Evolutionary conservation across 148 eudicot species (phyloP).

Genomic region (Fagopyrum esculentum): DNA sequence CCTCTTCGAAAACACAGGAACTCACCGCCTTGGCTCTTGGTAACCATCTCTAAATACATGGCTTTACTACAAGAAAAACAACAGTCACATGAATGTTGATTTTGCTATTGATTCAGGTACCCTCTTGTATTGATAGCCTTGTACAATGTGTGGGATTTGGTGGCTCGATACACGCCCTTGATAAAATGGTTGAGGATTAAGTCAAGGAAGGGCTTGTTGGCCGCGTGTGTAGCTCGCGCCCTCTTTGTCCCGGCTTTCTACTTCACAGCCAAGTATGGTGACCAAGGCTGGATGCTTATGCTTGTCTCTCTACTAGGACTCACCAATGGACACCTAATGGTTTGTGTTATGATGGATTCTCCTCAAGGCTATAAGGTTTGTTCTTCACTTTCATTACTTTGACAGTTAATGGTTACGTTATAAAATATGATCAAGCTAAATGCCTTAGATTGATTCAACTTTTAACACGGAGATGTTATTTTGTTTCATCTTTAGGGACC

Average conservation of each 20-base stretch:
- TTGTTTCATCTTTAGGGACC: conserved; percentile 41
- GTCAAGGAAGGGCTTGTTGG: conserved; percentile 40
- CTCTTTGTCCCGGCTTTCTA: conserved; percentile 54
- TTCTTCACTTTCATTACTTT: no score
- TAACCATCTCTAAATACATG: no score
- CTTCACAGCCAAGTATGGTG: conserved; percentile 70
- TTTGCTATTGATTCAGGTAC: conserved; percentile 13
- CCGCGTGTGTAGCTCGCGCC: conserved; percentile 33
- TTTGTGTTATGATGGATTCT: conserved; percentile 60
- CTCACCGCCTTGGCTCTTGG: conserved; percentile 50
- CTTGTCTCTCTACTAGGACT: conserved; percentile 54
- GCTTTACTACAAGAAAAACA: no score
- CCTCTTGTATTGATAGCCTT: conserved; percentile 54
- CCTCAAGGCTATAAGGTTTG: conserved; percentile 68
- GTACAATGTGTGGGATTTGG: conserved; percentile 54
- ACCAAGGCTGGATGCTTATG: conserved; percentile 76
- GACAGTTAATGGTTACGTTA: no score
- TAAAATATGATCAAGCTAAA: no score
- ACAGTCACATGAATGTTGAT: no score
- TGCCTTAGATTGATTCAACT: not conserved
- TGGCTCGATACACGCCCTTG: conserved; percentile 48
- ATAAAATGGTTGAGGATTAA: conserved; percentile 26
- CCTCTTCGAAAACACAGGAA: conserved; percentile 61
- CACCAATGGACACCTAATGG: conserved; percentile 76
- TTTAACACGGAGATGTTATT: not conserved